A percentile compares a stretch with the other conserved stretches of the same genome.
phyloP scores from a whole-genome alignment of 2,329 filamentous ascomycete genomes.

The Botryosphaeria dothidea region DNA sequence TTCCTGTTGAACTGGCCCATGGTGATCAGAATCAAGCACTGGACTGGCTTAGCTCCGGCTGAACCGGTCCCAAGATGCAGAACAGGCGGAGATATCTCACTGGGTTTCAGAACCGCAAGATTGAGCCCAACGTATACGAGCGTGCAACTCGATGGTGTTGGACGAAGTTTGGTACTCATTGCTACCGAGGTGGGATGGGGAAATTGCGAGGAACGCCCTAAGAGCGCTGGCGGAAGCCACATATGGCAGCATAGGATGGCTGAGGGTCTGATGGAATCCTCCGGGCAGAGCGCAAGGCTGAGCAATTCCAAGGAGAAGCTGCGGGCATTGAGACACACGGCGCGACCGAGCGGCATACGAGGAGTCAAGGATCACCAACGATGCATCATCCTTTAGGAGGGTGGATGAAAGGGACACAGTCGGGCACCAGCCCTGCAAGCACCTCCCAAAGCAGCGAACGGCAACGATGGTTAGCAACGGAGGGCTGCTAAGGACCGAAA shows the following conservation, averaged over 20 bases:
- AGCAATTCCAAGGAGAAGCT: neutral
- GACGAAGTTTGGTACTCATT: neutral
- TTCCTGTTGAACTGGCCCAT: neutral
- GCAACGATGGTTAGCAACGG: neutral
- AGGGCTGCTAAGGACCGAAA: constrained; percentile 1
- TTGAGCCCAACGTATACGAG: neutral
- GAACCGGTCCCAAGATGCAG: neutral
- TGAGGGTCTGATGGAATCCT: neutral
- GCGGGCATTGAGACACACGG: constrained; percentile 3
- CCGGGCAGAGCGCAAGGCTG: neutral
- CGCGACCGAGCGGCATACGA: neutral
- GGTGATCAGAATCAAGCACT: neutral
- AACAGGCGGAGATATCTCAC: no score
- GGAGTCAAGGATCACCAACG: neutral
- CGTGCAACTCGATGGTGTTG: neutral
- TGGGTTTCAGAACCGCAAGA: neutral
- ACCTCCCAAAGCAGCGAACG: neutral
- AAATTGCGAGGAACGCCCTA: constrained; percentile 5
- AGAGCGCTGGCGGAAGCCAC: constrained; percentile 1
- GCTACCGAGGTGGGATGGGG: neutral
- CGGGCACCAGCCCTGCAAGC: neutral
- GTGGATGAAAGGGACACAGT: neutral
- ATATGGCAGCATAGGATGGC: neutral
- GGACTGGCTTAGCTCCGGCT: neutral
- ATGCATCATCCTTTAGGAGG: neutral